Conservation (phyloP, 495 filamentous ascomycete species). For the Thermochaetoides thermophila region DNA sequence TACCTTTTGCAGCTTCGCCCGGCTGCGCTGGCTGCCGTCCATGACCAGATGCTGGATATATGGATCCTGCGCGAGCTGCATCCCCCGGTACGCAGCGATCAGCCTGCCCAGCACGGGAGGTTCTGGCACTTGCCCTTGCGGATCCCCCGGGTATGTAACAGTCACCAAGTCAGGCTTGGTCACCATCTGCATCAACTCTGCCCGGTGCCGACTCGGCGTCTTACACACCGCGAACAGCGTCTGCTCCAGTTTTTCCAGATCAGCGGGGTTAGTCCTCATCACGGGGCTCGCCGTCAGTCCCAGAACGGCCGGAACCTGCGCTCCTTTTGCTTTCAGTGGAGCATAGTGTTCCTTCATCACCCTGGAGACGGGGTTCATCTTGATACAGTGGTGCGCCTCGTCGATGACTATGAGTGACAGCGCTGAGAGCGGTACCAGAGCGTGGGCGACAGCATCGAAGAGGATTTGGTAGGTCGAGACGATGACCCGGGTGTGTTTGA, state of each 20-base stretch:
- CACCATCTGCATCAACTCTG: conserved; percentile 52
- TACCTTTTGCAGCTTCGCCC: conserved; percentile 29
- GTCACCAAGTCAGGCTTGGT: conserved; percentile 49
- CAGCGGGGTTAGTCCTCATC: conserved; percentile 36
- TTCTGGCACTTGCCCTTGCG: neutral
- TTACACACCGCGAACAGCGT: conserved; percentile 62
- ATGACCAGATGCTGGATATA: conserved; percentile 39
- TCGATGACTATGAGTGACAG: conserved; percentile 73
- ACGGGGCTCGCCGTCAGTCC: conserved; percentile 80
- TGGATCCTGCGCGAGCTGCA: conserved; percentile 58
- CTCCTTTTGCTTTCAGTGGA: conserved; percentile 17
- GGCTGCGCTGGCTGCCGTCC: conserved; percentile 22
- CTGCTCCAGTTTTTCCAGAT: conserved; percentile 47
- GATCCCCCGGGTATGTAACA: conserved; percentile 26
- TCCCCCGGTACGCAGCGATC: conserved; percentile 18
- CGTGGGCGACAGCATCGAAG: conserved; percentile 64
- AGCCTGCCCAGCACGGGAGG: conserved; percentile 19
- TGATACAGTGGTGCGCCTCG: conserved; percentile 66
- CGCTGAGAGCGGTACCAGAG: conserved; percentile 53
- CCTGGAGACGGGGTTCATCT: conserved; percentile 49
- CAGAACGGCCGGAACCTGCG: conserved; percentile 52
- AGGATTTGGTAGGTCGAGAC: conserved; percentile 68
- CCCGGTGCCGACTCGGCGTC: conserved; percentile 55
- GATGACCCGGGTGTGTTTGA: conserved; percentile 54
- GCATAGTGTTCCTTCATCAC: conserved; percentile 73